Evolutionary conservation across 108 stramenopile species (phyloP), one percentile per base, ranked within the genome.

Genomic region (Skeletonema potamos): DNA sequence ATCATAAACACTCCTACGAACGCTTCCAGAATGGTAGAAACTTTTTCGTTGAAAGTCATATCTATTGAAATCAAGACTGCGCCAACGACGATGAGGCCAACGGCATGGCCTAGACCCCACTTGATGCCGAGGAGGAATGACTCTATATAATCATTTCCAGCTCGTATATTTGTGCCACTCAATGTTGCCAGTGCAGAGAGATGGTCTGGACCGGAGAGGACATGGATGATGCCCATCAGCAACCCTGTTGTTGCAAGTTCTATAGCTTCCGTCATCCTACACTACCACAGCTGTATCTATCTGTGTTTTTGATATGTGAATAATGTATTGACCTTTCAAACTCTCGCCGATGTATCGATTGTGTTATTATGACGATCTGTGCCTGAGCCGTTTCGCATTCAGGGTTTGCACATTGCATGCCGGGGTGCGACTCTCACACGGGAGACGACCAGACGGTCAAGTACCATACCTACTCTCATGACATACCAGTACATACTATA

Each of bases 141-240:
- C 11, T 65, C 29, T 7, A n/a, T 17, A 27, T 57, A 29, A 22
- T 70, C 48, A 44, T 32, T 29, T 1, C 24, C 32, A 24, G 69
- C 44, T 54, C 41, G 26, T 34, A 76, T 33, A 41, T 76, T 66
- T 4, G 74, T 68, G 36, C 65, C 64, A 57, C 85, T 85, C 18
- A 92, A 74, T 43, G 91, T 92, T 18, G 87, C 91, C 18, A 92
- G 69, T 7, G 91, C 91, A 9, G 83, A 82, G 22, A 92, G 84
- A 70, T 92, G 91, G 72, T 92, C 91, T 13, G 91, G 91, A 26
- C 91, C 91, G 22, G 88, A 87, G 11, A 92, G 71, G 26, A 92
- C 91, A 75, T 92, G 91, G 9, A 92, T 63, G 36, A 86, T 62
- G n/a, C 91, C 91, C 64, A 92, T 79, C 2, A 72, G 20, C 1